phyloP scores from a whole-genome alignment of 1,284 basidiomycete genomes.

The Trametes pubescens region DNA sequence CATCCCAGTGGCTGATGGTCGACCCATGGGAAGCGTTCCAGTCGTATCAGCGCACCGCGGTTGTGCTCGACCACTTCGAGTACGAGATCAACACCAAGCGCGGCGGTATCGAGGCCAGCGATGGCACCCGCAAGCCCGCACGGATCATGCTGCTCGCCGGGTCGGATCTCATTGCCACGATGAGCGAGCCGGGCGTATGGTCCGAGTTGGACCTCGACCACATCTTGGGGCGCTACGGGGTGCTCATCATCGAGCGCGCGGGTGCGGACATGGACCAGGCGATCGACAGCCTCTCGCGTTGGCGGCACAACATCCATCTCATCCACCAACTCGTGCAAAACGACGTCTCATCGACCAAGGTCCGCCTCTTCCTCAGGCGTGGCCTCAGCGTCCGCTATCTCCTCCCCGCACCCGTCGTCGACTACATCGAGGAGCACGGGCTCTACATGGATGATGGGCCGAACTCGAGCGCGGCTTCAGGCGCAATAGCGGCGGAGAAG shows the following conservation, averaged over 20 bases:
- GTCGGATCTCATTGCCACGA: conserved; percentile 96
- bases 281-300: conserved; percentile 76
- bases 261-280: conserved; percentile 92
- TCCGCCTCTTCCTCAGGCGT: conserved; percentile 88
- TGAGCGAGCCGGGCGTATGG: conserved; percentile 99
- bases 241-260: conserved; percentile 94
- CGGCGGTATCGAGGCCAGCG: conserved; percentile 70
- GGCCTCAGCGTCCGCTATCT: conserved; percentile 96
- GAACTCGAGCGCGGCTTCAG: conserved; percentile 31
- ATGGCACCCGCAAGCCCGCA: conserved; percentile 67
- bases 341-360: conserved; percentile 97
- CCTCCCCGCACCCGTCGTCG: conserved; percentile 90
- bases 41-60: conserved; percentile 93
- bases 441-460: conserved; percentile 74
- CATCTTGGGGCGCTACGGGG: conserved; percentile 94
- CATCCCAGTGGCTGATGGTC: conserved; percentile 88
- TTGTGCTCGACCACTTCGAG: conserved; percentile 96
- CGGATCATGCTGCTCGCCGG: conserved; percentile 95
- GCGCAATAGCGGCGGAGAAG: conserved; percentile 41
- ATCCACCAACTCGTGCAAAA: conserved; percentile 98
- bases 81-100: conserved; percentile 88
- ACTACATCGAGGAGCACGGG: conserved; percentile 90
- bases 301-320: conserved; percentile 92
- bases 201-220: conserved; percentile 94
- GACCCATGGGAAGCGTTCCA: conserved; percentile 98